These are phyloP conservation scores for Cicer bijugum DNA, from an alignment of 306 rosid genomes.

Conservation along the genomic window DNA sequence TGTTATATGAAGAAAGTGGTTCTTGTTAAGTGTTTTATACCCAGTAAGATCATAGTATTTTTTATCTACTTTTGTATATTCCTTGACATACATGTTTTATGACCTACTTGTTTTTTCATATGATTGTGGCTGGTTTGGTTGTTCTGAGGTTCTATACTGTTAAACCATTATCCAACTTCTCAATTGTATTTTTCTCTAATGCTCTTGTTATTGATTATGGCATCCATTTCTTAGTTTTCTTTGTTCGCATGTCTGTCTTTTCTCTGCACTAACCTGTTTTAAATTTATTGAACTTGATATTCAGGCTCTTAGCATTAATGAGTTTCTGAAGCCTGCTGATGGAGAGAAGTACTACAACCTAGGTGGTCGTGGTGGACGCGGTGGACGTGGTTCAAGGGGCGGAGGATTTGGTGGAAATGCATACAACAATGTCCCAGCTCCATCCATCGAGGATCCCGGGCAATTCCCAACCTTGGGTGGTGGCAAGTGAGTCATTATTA, in stretches of 20 bases:
- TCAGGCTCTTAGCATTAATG: constrained; percentile 80
- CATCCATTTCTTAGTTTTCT: not conserved
- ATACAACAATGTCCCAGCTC: constrained; percentile 60
- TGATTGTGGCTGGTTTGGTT: not conserved
- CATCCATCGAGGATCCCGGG: constrained; percentile 77
- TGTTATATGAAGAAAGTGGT: too few relatives aligned
- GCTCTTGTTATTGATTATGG: not conserved
- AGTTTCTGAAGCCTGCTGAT: constrained; percentile 91
- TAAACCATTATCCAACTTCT: not conserved
- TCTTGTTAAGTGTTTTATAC: too few relatives aligned
- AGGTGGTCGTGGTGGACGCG: constrained; percentile 83
- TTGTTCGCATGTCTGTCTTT: not conserved
- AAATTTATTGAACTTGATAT: not conserved
- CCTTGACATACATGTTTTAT: too few relatives aligned
- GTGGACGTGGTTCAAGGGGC: constrained; percentile 75
- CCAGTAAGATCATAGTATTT: too few relatives aligned
- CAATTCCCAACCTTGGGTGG: constrained; percentile 95
- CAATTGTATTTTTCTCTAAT: too few relatives aligned
- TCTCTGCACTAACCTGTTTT: not conserved
- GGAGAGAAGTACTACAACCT: constrained; percentile 71
- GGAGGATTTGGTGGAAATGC: constrained; percentile 60
- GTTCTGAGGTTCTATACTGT: not conserved
- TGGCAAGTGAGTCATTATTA: constrained; percentile 80
- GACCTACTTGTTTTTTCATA: not conserved
- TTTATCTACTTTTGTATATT: too few relatives aligned